Evolutionary conservation across 1,284 basidiomycete genomes (phyloP).

Genomic region (Ceratobasidium sp.): DNA sequence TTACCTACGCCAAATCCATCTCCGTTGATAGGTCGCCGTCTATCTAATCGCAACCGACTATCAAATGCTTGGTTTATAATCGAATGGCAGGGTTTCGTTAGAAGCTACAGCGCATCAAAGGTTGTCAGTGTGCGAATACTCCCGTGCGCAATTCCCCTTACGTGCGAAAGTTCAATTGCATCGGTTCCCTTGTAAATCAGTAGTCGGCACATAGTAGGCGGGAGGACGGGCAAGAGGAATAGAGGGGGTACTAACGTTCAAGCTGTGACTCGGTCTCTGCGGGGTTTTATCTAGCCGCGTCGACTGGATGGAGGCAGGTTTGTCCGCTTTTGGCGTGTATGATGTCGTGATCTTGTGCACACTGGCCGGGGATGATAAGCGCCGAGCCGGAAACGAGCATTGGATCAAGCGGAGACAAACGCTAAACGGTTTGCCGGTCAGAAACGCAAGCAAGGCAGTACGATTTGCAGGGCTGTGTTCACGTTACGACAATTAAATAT

Average conservation of each 20-base stretch:
- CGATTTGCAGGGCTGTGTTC: neutral
- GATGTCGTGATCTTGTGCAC: conserved; percentile 37
- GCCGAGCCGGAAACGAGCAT: conserved; percentile 23
- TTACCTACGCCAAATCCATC: conserved; percentile 96
- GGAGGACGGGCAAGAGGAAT: neutral
- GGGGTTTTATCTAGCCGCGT: conserved; percentile 15
- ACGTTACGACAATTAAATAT: neutral
- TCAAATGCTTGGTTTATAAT: conserved; percentile 97
- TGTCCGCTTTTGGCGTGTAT: conserved; percentile 5
- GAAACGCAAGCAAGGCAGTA: neutral
- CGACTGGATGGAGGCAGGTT: neutral
- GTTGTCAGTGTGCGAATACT: conserved; percentile 42
- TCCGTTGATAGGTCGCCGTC: conserved; percentile 86
- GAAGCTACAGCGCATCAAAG: conserved; percentile 62
- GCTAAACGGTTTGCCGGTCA: neutral
- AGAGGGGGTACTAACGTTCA: neutral
- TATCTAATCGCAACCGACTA: conserved; percentile 84
- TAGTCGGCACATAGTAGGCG: conserved; percentile 77
- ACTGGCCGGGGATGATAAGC: conserved; percentile 18
- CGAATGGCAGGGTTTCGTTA: conserved; percentile 92
- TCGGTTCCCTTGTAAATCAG: conserved; percentile 92
- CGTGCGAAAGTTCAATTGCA: conserved; percentile 87
- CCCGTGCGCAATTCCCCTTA: conserved; percentile 51
- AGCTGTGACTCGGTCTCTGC: neutral
- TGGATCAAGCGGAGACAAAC: neutral